phyloP scores from a whole-genome alignment of 768 basidiomycete species.

The Pleurotus tuber-regium region DNA sequence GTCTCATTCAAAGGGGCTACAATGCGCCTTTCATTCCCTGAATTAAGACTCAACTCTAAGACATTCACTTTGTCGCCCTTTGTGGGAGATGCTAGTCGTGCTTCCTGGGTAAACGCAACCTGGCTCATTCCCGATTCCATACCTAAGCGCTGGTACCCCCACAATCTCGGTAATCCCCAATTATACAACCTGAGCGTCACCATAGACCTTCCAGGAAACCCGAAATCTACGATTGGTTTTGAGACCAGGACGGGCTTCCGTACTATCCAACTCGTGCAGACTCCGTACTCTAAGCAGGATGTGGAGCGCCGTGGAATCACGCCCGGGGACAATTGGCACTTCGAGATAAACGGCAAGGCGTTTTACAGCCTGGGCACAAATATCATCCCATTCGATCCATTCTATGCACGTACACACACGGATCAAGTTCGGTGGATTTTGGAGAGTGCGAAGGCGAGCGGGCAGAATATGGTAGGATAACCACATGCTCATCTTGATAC shows the following conservation, averaged over 20 bases:
- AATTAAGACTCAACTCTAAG: conserved; percentile 39
- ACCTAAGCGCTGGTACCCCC: conserved; percentile 53
- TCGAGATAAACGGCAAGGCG: conserved; percentile 54
- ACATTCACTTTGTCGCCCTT: conserved; percentile 25
- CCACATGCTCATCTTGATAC: background rate
- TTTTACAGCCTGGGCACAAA: conserved; percentile 58
- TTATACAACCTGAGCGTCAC: conserved; percentile 50
- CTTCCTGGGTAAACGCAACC: conserved; percentile 39
- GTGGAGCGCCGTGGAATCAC: conserved; percentile 46
- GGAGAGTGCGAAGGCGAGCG: conserved; percentile 50
- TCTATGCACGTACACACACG: conserved; percentile 49
- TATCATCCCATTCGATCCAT: conserved; percentile 60
- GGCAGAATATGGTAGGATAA: conserved; percentile 54
- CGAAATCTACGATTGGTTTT: conserved; percentile 29
- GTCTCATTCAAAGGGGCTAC: conserved; percentile 29
- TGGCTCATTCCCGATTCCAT: conserved; percentile 45
- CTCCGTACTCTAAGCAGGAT: conserved; percentile 43
- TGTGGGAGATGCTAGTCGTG: conserved; percentile 20
- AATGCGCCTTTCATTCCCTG: conserved; percentile 43
- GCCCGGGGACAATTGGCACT: conserved; percentile 61
- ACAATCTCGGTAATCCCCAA: conserved; percentile 53
- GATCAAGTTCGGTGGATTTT: conserved; percentile 54
- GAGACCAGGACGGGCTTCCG: conserved; percentile 54
- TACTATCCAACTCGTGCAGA: conserved; percentile 53
- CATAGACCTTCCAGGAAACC: conserved; percentile 24